phyloP scores from a whole-genome alignment of 2,329 filamentous ascomycete genomes.

The Trichoderma harzianum region DNA sequence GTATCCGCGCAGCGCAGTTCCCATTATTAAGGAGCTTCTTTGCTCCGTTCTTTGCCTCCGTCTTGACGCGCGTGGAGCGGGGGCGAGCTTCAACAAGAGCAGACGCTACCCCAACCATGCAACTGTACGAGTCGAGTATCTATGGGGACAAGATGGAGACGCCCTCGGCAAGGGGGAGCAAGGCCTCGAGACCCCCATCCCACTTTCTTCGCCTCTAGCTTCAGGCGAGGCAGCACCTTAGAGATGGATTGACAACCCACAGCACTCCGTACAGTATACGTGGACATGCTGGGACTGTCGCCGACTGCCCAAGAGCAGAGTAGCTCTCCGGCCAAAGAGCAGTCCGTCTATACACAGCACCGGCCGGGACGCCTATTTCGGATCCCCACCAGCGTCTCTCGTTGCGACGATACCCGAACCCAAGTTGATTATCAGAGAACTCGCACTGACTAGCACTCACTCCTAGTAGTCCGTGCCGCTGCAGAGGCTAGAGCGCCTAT shows the following conservation, averaged over 20 bases:
- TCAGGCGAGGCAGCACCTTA: not conserved
- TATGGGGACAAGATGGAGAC: not conserved
- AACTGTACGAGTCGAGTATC: not conserved
- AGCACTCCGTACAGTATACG: not conserved
- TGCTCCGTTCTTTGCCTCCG: not conserved
- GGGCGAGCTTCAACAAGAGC: not conserved
- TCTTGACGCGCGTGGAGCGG: not conserved
- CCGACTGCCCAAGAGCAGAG: not conserved
- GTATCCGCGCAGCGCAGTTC: not conserved
- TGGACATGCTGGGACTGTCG: not conserved
- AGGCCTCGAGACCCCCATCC: not conserved
- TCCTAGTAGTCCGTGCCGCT: not conserved
- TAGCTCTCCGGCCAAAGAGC: not conserved
- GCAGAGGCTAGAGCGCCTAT: conserved; percentile 6
- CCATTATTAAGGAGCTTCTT: conserved; percentile 5
- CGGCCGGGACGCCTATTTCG: not conserved
- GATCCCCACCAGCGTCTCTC: not conserved
- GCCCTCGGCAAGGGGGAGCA: not conserved
- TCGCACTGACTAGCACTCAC: not conserved
- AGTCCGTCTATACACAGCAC: not conserved
- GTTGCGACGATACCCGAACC: conserved; percentile 14
- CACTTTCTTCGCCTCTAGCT: not conserved
- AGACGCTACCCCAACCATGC: not conserved
- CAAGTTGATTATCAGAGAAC: not conserved
- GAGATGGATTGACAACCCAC: not conserved